Conservation (phyloP, 108 stramenopile species). For the Skeletonema marinoi region DNA sequence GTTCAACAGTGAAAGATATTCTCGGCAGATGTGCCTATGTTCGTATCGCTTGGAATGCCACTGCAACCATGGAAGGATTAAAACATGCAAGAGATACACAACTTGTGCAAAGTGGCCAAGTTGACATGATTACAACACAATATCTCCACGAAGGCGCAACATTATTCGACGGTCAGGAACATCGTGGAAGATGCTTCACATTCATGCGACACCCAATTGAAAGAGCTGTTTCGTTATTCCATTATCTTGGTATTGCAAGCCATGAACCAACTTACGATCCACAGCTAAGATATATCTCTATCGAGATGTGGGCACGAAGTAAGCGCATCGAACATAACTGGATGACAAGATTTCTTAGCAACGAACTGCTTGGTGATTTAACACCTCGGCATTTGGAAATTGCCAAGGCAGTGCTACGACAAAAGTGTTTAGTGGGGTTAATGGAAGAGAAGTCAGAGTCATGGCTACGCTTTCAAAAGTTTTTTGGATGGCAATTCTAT, state of each 20-base stretch:
- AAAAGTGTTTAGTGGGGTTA: slow-evolving; percentile 58
- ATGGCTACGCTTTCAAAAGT: slow-evolving; percentile 37
- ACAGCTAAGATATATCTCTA: slow-evolving; percentile 30
- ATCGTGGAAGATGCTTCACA: slow-evolving; percentile 41
- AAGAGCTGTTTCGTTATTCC: slow-evolving; percentile 40
- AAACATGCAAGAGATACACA: slow-evolving; percentile 16
- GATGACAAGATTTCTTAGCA: slow-evolving; percentile 53
- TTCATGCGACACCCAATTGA: slow-evolving; percentile 43
- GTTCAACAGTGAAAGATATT: slow-evolving; percentile 18
- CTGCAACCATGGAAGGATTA: slow-evolving; percentile 23
- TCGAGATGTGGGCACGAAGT: slow-evolving; percentile 35
- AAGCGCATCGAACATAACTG: slow-evolving; percentile 48
- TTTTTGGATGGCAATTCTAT: slow-evolving; percentile 38
- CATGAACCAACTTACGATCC: slow-evolving; percentile 2
- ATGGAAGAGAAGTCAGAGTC: slow-evolving; percentile 45
- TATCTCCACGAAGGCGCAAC: slow-evolving; percentile 25
- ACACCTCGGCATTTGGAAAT: slow-evolving; percentile 41
- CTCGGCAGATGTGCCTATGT: slow-evolving; percentile 36
- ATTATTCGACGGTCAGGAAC: slow-evolving; percentile 24
- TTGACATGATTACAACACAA: slow-evolving; percentile 40
- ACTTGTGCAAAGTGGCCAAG: slow-evolving; percentile 22
- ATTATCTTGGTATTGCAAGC: slow-evolving; percentile 18
- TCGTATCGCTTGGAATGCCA: slow-evolving; percentile 39
- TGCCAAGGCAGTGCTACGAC: slow-evolving; percentile 53
- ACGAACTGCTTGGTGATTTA: slow-evolving; percentile 38